Base-by-base conservation (phyloP, 495 filamentous ascomycete species). In the Symbiotaphrina buchneri region DNA sequence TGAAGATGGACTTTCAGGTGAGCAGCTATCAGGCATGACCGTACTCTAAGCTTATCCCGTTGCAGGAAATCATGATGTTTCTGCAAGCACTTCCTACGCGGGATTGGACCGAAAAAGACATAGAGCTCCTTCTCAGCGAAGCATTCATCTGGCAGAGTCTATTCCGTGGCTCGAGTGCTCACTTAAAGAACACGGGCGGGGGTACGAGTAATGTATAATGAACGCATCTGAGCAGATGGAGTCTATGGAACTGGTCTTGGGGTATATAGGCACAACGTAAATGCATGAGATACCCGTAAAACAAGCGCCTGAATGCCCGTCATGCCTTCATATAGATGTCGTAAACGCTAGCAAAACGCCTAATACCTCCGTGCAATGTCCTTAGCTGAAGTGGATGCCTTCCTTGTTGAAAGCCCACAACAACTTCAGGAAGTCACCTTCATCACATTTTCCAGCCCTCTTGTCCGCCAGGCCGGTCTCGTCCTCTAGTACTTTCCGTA, bases 61-160 rank as follows among this genome's bases (percentile, higher is more conserved):
- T 45, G 18, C 61, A 93, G 59, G 85, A 93, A 47, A 71, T 91
- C 33, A 95, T 97, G 87, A 95, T 95, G 85, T 97, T 95, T 44
- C 58, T 97, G 18, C 87, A 97, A 55, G 77, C 84, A 21, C 53
- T 95, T 36, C 87, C 87, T 5, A 97, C 90, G n/a, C 71, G 72
- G 34, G 66, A 72, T 18, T 97, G 87, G 87, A 91, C 82, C 8
- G 90, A 92, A 49, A 92, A 95, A 54, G 87, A 97, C 38, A 84
- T 97, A 39, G 87, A 94, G 50, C 67, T 97, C 19, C 57, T 97
- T 32, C 59, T 97, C 28, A 92, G 82, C 48, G 87, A 97, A 54
- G 83, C 83, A 4, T 94, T 78, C 44, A 91, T 94, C 38, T 94
- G 83, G 83, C 78, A 91, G 53, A 84, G 74, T 38, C 56, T 94